These are phyloP conservation scores for Spizellomyces punctatus DNA, from an alignment of 192 early-diverging fungal genomes.

Conservation along the genomic window DNA sequence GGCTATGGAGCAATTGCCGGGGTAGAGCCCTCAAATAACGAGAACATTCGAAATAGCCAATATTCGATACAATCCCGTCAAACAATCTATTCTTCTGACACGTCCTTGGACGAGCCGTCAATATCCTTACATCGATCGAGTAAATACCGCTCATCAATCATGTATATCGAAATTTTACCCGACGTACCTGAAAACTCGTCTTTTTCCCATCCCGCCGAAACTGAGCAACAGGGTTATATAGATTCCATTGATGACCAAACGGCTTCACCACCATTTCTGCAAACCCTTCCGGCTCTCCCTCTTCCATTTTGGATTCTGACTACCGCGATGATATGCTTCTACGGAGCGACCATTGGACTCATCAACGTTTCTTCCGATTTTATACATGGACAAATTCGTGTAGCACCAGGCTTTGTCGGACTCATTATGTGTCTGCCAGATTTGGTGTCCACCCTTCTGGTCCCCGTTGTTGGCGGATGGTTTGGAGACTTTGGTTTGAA, in stretches of 20 bases:
- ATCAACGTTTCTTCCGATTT: not conserved
- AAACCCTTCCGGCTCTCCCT: no score
- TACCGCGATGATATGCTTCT: constrained; percentile 3
- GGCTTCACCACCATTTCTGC: no score
- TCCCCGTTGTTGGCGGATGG: not conserved
- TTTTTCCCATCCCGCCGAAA: no score
- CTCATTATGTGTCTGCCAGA: not conserved
- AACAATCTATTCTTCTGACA: no score
- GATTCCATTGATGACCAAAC: no score
- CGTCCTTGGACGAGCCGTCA: not conserved
- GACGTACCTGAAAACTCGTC: not conserved
- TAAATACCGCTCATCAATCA: constrained; percentile 2
- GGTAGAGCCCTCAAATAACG: no score
- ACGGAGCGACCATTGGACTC: not conserved
- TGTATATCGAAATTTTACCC: not conserved
- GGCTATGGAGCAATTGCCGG: no score
- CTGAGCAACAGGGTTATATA: no score
- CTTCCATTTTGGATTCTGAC: not conserved
- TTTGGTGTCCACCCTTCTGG: constrained; percentile 1
- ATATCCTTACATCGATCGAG: not conserved
- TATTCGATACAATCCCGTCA: no score
- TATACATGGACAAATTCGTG: not conserved
- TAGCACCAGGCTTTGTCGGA: not conserved
- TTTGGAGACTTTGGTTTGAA: not conserved
- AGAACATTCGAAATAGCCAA: no score